These are phyloP conservation scores for Aspergillus awamori DNA, from an alignment of 2,329 filamentous ascomycete species.

Conservation along the genomic window DNA sequence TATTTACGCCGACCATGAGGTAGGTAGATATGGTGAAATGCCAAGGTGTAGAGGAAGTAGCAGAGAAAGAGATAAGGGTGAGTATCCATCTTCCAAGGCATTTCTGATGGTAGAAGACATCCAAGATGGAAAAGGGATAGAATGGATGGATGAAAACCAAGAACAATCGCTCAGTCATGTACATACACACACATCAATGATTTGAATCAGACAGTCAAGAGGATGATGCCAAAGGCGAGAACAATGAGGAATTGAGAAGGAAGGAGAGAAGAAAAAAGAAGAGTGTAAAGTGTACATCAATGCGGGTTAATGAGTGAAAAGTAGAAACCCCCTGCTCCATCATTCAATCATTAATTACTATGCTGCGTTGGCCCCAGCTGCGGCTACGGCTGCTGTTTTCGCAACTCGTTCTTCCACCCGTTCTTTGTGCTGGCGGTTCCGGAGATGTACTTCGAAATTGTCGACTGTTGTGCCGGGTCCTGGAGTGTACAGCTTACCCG, in stretches of 20 bases:
- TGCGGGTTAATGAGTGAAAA: neutral
- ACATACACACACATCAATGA: neutral
- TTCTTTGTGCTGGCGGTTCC: slow-evolving; percentile 78
- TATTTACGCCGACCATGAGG: neutral
- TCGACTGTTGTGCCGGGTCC: slow-evolving; percentile 81
- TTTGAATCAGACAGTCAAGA: neutral
- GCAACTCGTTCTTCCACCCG: slow-evolving; percentile 61
- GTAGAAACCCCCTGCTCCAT: slow-evolving; percentile 6
- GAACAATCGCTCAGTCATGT: slow-evolving; percentile 4
- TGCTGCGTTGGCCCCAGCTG: slow-evolving; percentile 15
- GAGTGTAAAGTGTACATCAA: slow-evolving; percentile 1
- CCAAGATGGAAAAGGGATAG: neutral
- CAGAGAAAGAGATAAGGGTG: neutral
- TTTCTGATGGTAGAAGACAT: neutral
- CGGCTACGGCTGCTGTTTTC: slow-evolving; percentile 24
- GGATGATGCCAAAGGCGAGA: slow-evolving; percentile 4
- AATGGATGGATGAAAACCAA: neutral
- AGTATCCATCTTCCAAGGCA: neutral
- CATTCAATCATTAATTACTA: slow-evolving; percentile 19
- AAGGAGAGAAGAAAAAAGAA: neutral
- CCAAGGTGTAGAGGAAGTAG: neutral
- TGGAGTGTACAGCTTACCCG: slow-evolving; percentile 90
- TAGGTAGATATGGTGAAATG: neutral
- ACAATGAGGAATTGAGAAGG: neutral
- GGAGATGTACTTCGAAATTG: slow-evolving; percentile 91